Base-by-base conservation (phyloP, 2,329 filamentous ascomycete genomes). In the Hypoxylon sp. region DNA sequence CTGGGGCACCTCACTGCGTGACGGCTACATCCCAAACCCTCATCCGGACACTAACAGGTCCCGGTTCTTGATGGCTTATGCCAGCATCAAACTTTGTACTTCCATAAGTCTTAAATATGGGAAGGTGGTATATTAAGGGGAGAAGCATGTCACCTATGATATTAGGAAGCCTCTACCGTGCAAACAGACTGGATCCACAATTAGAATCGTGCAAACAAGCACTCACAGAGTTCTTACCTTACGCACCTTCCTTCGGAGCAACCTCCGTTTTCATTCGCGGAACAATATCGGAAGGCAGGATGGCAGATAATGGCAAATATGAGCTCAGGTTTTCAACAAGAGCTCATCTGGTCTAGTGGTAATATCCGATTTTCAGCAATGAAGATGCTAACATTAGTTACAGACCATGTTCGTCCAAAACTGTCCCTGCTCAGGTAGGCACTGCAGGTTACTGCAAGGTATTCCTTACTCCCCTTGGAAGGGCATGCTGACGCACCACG, bases 301-400 rank as follows among this genome's bases (percentile, higher is more conserved):
- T 10, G 17, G 19, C 39, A 44, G 39, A 44, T 44, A 44, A 21
- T 8, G 6, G n/a, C 39, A 44, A 21, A 44, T 44, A 44, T 10
- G 7, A 11, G 8, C 17, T 1, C 3, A 21, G 17, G 1, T 6
- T 39, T 29, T 11, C 47, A 50, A 29, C n/a, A 35, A 10, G 46
- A 58, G 11, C 51, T 44, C 56, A 55, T 65, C 56, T 60, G 56
- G 62, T 24, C 55, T 35, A 65, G 56, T 65, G 55, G 62, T 31
- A n/a, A 50, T 39, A 24, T 65, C 17, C 48, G 10, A 29, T 51
- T 24, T 13, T n/a, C 39, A 42, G 7, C 17, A 44, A 17, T 7
- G 52, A 27, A 53, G 24, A 42, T 37, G 27, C 55, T 54, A 27
- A 54, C 62, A 8, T 24, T 27, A 19, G 5, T 48, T 21, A 31